Conservation (phyloP, 371 early-diverging fungal genomes). For the Mucor circinelloides region DNA sequence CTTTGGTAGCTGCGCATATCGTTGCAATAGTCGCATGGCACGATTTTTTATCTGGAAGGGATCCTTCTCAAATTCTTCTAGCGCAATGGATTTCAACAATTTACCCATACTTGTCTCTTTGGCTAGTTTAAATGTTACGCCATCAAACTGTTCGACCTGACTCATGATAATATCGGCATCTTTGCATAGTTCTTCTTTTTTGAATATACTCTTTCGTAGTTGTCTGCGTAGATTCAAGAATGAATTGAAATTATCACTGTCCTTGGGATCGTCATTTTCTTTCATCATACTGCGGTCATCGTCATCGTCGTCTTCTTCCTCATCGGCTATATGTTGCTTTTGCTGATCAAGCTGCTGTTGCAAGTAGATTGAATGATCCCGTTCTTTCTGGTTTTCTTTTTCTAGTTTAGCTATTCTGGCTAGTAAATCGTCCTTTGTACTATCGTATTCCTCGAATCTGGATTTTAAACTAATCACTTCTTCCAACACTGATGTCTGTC, state of each 20-base stretch:
- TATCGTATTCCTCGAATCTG: neutral
- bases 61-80: constrained; percentile 39
- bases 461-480: constrained; percentile 3
- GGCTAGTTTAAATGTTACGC: constrained; percentile 45
- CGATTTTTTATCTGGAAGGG: constrained; percentile 33
- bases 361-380: constrained; percentile 8
- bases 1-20: constrained; percentile 28
- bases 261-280: constrained; percentile 3
- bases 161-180: constrained; percentile 42
- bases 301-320: constrained; percentile 12
- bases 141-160: constrained; percentile 46
- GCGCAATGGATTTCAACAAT: constrained; percentile 43
- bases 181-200: constrained; percentile 38
- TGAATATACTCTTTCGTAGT: constrained; percentile 42
- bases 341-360: constrained; percentile 32
- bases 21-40: constrained; percentile 33
- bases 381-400: constrained; percentile 28
- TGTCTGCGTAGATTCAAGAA: constrained; percentile 39
- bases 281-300: neutral
- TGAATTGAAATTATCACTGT: constrained; percentile 1
- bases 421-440: neutral
- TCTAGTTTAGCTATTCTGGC: constrained; percentile 32
- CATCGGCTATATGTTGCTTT: constrained; percentile 11
- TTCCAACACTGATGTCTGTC: neutral
- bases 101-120: constrained; percentile 55